Evolutionary conservation across 1,284 basidiomycete genomes (phyloP).

Genomic region (Coriolopsis trogii): DNA sequence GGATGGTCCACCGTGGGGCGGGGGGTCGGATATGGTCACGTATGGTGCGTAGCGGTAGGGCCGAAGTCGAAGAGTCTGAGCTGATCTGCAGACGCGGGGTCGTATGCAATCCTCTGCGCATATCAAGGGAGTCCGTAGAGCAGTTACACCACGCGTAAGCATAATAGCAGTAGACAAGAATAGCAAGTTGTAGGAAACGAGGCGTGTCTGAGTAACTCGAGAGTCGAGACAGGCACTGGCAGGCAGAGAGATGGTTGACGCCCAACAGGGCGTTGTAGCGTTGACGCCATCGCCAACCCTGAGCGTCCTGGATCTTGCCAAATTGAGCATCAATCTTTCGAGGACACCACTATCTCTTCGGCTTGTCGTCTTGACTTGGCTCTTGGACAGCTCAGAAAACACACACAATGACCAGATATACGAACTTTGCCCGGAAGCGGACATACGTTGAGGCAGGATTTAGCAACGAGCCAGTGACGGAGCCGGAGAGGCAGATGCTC

Average conservation of each 20-base stretch:
- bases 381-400: too few relatives aligned
- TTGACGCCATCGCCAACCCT: slow-evolving; percentile 15
- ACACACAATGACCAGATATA: slow-evolving; percentile 75
- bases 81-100: slow-evolving; percentile 8
- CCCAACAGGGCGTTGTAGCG: slow-evolving; percentile 11
- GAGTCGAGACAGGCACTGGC: neutral
- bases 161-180: slow-evolving; percentile 8
- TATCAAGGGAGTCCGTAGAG: slow-evolving; percentile 9
- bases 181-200: neutral
- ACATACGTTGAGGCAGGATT: slow-evolving; percentile 72
- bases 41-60: slow-evolving; percentile 15
- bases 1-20: slow-evolving; percentile 11
- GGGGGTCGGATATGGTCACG: slow-evolving; percentile 28
- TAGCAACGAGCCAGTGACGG: slow-evolving; percentile 22
- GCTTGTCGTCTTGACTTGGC: neutral
- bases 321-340: slow-evolving; percentile 5
- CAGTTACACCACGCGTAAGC: slow-evolving; percentile 20
- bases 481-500: neutral
- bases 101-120: slow-evolving; percentile 6
- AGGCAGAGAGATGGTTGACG: neutral
- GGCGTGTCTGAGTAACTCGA: neutral
- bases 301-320: slow-evolving; percentile 12
- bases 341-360: neutral
- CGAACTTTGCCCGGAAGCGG: slow-evolving; percentile 71
- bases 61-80: slow-evolving; percentile 6